phyloP scores from a whole-genome alignment of 768 basidiomycete genomes.

The Calocera viscosa region DNA sequence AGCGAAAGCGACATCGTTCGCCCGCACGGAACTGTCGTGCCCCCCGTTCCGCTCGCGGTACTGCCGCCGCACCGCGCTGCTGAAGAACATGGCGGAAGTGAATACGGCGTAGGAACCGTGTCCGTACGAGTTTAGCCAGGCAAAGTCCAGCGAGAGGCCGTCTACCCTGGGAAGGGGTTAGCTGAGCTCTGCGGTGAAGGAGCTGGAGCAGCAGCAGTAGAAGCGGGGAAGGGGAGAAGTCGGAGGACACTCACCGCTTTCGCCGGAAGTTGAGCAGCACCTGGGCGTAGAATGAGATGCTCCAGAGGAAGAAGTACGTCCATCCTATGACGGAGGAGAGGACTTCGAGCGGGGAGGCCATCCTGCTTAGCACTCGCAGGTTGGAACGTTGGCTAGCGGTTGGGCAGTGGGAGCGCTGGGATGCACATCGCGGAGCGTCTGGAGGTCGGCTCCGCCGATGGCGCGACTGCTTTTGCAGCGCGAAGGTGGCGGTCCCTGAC shows the following conservation, averaged over 20 bases:
- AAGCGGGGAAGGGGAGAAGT: not conserved
- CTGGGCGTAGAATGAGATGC: conserved; percentile 30
- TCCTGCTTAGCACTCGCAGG: too few species aligned
- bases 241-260: conserved; percentile 21
- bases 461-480: not conserved
- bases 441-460: too few species aligned
- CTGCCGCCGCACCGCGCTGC: conserved; percentile 24
- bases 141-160: conserved; percentile 31
- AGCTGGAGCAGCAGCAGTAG: not conserved
- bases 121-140: conserved; percentile 30
- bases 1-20: conserved; percentile 32
- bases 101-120: conserved; percentile 21
- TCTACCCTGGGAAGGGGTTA: conserved; percentile 19
- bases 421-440: too few species aligned
- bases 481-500: not conserved
- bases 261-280: conserved; percentile 28
- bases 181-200: not conserved
- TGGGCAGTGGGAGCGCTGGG: too few species aligned
- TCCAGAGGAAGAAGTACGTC: conserved; percentile 21
- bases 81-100: conserved; percentile 25
- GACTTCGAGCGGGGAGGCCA: not conserved
- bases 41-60: conserved; percentile 29
- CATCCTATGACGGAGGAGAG: conserved; percentile 17
- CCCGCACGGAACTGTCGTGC: conserved; percentile 26
- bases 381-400: too few species aligned